A percentile compares a stretch with the other conserved stretches of the same genome.
Evolutionary conservation across 2,329 filamentous ascomycete species (phyloP).

Genomic region (Plectosphaerella sp.): DNA sequence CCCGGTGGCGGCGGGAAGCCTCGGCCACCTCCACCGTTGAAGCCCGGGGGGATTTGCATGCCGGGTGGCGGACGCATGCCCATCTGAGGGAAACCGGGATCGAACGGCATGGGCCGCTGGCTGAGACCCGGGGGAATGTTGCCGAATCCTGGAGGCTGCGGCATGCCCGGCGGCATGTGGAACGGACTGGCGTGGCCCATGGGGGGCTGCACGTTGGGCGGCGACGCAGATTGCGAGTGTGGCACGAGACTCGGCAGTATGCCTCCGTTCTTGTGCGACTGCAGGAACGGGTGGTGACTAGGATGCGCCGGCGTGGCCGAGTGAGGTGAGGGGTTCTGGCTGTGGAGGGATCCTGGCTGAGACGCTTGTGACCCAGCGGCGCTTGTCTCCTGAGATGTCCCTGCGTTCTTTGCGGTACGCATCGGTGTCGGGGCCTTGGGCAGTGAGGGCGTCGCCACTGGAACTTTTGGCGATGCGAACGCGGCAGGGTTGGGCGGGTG

Average conservation of each 20-base stretch:
- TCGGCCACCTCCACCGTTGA: conserved; percentile 38
- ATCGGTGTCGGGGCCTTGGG: conserved; percentile 80
- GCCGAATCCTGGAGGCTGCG: conserved; percentile 41
- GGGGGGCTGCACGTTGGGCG: conserved; percentile 46
- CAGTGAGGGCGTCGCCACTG: conserved; percentile 73
- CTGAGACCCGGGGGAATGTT: conserved; percentile 31
- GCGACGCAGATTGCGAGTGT: conserved; percentile 56
- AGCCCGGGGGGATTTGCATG: conserved; percentile 46
- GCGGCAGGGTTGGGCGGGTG: conserved; percentile 53
- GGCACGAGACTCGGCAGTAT: conserved; percentile 20
- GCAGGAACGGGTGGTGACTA: conserved; percentile 59
- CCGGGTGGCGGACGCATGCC: conserved; percentile 40
- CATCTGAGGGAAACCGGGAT: conserved; percentile 39
- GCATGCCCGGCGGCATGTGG: conserved; percentile 55
- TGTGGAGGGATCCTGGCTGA: conserved; percentile 51
- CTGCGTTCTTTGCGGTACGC: conserved; percentile 64
- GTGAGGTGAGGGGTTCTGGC: conserved; percentile 56
- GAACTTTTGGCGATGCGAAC: conserved; percentile 73
- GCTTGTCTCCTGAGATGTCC: conserved; percentile 50
- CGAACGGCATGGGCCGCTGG: conserved; percentile 48
- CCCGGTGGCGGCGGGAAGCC: conserved; percentile 47
- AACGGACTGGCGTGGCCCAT: conserved; percentile 39
- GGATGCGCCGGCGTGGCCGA: conserved; percentile 59
- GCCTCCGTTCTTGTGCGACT: conserved; percentile 60
- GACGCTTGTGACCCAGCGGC: conserved; percentile 66